Conservation (phyloP, 2,329 filamentous ascomycete species). For the Sporothrix humicola region DNA sequence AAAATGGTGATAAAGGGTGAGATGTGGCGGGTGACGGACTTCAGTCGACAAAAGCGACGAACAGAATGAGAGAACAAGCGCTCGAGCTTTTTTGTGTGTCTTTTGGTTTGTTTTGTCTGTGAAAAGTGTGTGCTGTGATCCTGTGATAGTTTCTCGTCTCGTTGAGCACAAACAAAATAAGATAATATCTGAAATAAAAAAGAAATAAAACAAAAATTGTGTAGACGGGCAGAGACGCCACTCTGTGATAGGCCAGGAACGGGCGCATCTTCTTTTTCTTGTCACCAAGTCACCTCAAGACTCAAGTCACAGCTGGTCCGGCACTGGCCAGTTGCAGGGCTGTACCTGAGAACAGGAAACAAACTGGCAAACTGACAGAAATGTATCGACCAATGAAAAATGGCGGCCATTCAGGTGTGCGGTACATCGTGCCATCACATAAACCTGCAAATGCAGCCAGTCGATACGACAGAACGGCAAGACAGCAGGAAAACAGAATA, state of each 20-base stretch:
- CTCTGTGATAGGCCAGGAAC: constrained; percentile 18
- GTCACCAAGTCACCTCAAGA: constrained; percentile 1
- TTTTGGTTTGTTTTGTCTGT: background rate
- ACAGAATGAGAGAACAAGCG: constrained; percentile 25
- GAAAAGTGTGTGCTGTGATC: constrained; percentile 1
- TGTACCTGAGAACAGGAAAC: background rate
- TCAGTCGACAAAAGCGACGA: constrained; percentile 21
- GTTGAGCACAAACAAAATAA: background rate
- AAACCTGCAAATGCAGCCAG: background rate
- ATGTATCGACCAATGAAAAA: constrained; percentile 2
- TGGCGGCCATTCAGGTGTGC: background rate
- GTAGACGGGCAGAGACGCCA: background rate
- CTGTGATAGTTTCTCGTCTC: background rate
- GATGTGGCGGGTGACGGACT: constrained; percentile 6
- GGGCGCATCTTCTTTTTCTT: background rate
- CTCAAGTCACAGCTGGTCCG: constrained; percentile 23
- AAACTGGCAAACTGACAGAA: background rate
- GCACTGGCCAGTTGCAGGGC: constrained; percentile 26
- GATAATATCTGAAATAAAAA: background rate
- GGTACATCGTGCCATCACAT: constrained; percentile 7
- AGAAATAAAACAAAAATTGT: background rate
- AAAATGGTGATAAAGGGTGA: background rate
- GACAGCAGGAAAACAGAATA: background rate
- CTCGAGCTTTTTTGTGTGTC: constrained; percentile 22
- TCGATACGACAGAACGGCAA: background rate